Conservation (phyloP, 352 stramenopile species). For the Pythium folliculosum region DNA sequence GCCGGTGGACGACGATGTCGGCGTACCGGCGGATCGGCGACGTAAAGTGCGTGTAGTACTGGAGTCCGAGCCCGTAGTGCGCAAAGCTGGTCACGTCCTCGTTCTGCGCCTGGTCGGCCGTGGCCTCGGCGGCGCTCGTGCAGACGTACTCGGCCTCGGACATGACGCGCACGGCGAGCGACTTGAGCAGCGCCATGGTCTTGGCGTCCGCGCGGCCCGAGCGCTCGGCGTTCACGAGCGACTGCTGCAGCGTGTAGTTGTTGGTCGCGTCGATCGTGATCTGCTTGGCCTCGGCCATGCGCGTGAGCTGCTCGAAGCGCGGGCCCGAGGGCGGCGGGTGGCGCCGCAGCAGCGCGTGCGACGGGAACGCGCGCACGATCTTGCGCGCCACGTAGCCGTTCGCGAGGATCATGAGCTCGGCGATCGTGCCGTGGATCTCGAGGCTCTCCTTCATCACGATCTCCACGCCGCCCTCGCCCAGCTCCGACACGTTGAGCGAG, state of each 20-base stretch:
- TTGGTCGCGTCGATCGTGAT: conserved; percentile 75
- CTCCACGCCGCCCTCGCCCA: conserved; percentile 60
- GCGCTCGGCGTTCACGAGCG: conserved; percentile 53
- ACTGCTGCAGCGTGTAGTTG: conserved; percentile 85
- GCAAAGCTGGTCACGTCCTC: conserved; percentile 63
- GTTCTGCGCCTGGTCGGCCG: conserved; percentile 32
- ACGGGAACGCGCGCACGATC: conserved; percentile 81
- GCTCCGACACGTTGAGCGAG: conserved; percentile 68
- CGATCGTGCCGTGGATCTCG: conserved; percentile 94
- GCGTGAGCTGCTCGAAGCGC: conserved; percentile 75
- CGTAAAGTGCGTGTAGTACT: conserved; percentile 93
- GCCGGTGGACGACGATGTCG: conserved; percentile 90
- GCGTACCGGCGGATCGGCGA: conserved; percentile 91
- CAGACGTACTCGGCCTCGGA: conserved; percentile 94
- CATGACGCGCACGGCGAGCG: conserved; percentile 93
- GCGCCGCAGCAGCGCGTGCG: conserved; percentile 83
- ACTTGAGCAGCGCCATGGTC: conserved; percentile 90
- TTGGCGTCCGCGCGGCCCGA: conserved; percentile 69
- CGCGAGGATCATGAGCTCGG: conserved; percentile 94
- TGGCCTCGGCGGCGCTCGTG: conserved; percentile 55
- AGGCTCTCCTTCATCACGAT: conserved; percentile 90
- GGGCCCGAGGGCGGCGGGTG: conserved; percentile 80
- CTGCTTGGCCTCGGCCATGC: conserved; percentile 67
- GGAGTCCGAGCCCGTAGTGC: conserved; percentile 87
- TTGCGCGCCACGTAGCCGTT: conserved; percentile 88